Base-by-base conservation (phyloP, 179 eudicot genomes). In the Gypsophila paniculata region DNA sequence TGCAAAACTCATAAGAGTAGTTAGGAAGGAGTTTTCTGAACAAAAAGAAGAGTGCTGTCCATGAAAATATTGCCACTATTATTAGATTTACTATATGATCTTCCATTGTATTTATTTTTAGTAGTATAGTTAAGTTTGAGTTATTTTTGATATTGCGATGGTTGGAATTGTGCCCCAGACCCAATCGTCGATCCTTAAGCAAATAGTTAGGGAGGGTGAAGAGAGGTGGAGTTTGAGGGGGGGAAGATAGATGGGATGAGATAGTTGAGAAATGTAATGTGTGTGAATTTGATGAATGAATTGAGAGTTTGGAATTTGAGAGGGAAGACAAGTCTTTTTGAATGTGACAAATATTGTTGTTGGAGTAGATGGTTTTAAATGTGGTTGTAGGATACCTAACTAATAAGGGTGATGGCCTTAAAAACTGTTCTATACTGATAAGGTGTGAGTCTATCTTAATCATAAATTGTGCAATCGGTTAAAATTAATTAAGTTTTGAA, bases 1-100 rank as follows among this genome's bases (percentile, higher is more conserved):
- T 91, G 78, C 93, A 85, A 73, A 91, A 91, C 72, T 85, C 93
- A 23, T 81, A 90, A 9, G 97, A 90, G 14, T 79, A 80, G 0
- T 84, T 80, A 19, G 82, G 81, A 7, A 86, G 80, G 1, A 88
- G 52, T 72, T 54, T 86, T 81, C 93, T 85, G n/a, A 71, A 75
- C 2, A 86, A 14, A 6, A 91, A 19, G 36, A 91, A 86, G 14
- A 82, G 73, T 0, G 75, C 49, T 39, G 86, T 61, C 97, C 96
- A 89, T 70, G 88, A 86, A 18, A 85, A 58, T n/a, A 79, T 84
- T 19, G 86, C 89, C 11, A 74, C 77, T 26, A 83, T 29, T n/a
- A 89, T 76, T 48, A 78, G 51, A 48, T 81, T 83, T 34, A 81
- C 22, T 25, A 80, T 73, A 65, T 72, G 80, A 42, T 79, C 86